phyloP scores from a whole-genome alignment of 176 grass and related monocot genomes.

The Microstegium vimineum region DNA sequence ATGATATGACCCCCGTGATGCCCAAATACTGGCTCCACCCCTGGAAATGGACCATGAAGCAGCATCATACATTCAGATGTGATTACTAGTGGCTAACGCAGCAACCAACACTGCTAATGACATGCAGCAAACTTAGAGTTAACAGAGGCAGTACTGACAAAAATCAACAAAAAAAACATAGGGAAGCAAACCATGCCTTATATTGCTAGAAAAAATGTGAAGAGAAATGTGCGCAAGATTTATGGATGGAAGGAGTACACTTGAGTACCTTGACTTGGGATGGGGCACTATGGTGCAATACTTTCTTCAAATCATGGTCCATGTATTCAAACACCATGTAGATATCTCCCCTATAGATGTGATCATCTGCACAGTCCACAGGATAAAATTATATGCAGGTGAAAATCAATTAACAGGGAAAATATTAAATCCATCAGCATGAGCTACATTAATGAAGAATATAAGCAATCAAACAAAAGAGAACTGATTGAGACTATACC shows the following conservation, averaged over 20 bases:
- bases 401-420: neutral
- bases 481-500: constrained; percentile 17
- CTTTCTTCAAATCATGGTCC: constrained; percentile 84
- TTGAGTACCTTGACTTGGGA: constrained; percentile 49
- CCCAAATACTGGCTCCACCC: neutral
- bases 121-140: neutral
- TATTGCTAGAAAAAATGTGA: neutral
- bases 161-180: neutral
- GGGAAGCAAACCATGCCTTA: neutral
- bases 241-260: neutral
- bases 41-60: neutral
- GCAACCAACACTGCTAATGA: neutral
- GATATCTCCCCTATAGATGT: constrained; percentile 74
- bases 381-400: neutral
- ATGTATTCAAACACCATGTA: constrained; percentile 93
- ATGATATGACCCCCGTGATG: neutral
- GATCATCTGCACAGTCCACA: constrained; percentile 48
- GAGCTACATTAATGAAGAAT: neutral
- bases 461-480: constrained; percentile 20
- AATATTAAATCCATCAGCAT: constrained; percentile 11
- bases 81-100: neutral
- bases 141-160: neutral
- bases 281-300: constrained; percentile 47
- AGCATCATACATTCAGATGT: neutral
- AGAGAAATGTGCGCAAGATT: neutral